These are phyloP conservation scores for Fraxinus baroniana DNA, from an alignment of 305 asterid genomes.

Conservation along the genomic window DNA sequence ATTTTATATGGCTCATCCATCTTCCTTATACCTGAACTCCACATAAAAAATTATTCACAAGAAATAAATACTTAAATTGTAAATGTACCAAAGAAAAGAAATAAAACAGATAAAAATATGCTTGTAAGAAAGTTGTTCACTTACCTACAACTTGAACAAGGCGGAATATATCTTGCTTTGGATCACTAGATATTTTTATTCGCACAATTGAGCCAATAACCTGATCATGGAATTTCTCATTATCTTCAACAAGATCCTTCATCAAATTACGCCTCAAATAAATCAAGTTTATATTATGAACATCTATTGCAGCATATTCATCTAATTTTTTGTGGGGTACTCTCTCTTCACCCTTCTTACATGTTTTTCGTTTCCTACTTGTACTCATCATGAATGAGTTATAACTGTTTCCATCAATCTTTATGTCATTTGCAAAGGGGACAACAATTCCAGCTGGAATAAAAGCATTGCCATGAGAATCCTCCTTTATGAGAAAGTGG, in stretches of 20 bases:
- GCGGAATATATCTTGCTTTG: constrained; percentile 75
- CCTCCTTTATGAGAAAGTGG: constrained; percentile 69
- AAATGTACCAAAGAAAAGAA: constrained; percentile 1
- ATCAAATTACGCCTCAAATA: constrained; percentile 72
- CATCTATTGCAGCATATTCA: constrained; percentile 84
- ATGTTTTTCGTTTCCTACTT: constrained; percentile 54
- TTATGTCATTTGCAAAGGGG: constrained; percentile 36
- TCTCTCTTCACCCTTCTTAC: constrained; percentile 56
- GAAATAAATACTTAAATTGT: background rate
- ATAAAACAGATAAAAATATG: constrained; percentile 12
- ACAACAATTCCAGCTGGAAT: constrained; percentile 79
- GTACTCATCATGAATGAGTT: constrained; percentile 29
- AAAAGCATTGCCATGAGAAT: constrained; percentile 47
- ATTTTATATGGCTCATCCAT: constrained; percentile 45
- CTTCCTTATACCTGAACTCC: constrained; percentile 62
- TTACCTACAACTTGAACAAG: constrained; percentile 93
- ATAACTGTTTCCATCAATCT: constrained; percentile 38
- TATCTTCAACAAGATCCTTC: constrained; percentile 68
- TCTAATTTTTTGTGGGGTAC: constrained; percentile 48
- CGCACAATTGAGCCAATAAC: constrained; percentile 80
- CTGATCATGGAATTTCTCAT: constrained; percentile 55
- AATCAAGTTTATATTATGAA: constrained; percentile 75
- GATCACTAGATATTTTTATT: constrained; percentile 72
- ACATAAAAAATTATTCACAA: background rate
- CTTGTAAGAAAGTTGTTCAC: constrained; percentile 14